Percentiles rank a stretch among this genome's conserved stretches.
Evolutionary conservation across 352 stramenopile genomes (phyloP).

Genomic region (Pythium guiyangense): DNA sequence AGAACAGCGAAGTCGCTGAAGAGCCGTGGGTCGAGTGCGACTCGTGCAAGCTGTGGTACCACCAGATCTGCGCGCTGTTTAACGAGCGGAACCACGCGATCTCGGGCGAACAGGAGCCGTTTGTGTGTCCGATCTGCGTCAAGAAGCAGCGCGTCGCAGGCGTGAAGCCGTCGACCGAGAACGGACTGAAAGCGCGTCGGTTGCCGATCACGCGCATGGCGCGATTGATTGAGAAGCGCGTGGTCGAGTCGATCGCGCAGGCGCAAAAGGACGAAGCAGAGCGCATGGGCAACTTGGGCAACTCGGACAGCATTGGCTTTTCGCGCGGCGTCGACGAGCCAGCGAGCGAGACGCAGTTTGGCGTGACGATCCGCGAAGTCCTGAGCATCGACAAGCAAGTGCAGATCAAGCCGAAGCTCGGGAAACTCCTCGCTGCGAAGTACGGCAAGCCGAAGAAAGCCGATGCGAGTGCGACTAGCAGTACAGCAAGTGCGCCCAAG

Average conservation of each 20-base stretch:
- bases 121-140: constrained; percentile 84
- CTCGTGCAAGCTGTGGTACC: constrained; percentile 98
- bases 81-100: constrained; percentile 98
- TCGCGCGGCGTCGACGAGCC: constrained; percentile 54
- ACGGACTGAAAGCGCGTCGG: constrained; percentile 72
- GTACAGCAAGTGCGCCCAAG: constrained; percentile 28
- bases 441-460: constrained; percentile 58
- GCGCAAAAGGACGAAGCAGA: constrained; percentile 71
- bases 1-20: constrained; percentile 97
- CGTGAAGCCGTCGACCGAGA: constrained; percentile 73
- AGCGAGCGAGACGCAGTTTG: constrained; percentile 75
- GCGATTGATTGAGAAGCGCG: constrained; percentile 76
- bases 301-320: constrained; percentile 81
- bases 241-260: constrained; percentile 69
- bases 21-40: constrained; percentile 99
- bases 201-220: constrained; percentile 84
- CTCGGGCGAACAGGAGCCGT: constrained; percentile 82
- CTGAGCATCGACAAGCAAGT: constrained; percentile 87
- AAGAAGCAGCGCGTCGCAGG: constrained; percentile 76
- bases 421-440: constrained; percentile 60
- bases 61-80: constrained; percentile 99
- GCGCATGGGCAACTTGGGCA: constrained; percentile 79
- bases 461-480: constrained; percentile 17
- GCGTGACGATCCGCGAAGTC: constrained; percentile 83
- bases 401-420: constrained; percentile 83